Conservation (phyloP, 2,329 filamentous ascomycete species). For the Coniochaeta ligniaria region DNA sequence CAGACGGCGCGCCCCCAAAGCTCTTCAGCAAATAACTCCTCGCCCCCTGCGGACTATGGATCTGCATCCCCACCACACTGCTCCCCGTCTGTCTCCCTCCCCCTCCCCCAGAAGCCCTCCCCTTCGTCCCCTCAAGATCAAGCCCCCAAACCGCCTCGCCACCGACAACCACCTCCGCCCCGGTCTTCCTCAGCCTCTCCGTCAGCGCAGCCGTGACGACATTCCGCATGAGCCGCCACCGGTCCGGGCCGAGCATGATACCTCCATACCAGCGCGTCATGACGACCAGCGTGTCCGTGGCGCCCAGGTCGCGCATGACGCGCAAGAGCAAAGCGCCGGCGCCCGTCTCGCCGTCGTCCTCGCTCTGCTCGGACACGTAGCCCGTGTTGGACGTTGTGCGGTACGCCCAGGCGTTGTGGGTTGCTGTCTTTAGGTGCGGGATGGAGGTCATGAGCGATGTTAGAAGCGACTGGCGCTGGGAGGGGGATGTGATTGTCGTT, state of each 20-base stretch:
- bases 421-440: slow-evolving; percentile 43
- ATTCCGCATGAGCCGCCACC: slow-evolving; percentile 55
- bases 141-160: slow-evolving; percentile 56
- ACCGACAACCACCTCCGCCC: slow-evolving; percentile 29
- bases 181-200: slow-evolving; percentile 37
- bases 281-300: slow-evolving; percentile 47
- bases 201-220: slow-evolving; percentile 48
- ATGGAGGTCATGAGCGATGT: slow-evolving; percentile 40
- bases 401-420: slow-evolving; percentile 53
- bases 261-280: slow-evolving; percentile 58
- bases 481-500: slow-evolving; percentile 27
- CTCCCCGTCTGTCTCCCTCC: slow-evolving; percentile 17
- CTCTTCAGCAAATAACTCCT: slow-evolving; percentile 49
- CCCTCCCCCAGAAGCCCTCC: slow-evolving; percentile 19
- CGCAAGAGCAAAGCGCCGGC: slow-evolving; percentile 50
- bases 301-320: slow-evolving; percentile 41
- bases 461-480: slow-evolving; percentile 34
- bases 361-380: slow-evolving; percentile 37
- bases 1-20: slow-evolving; percentile 43
- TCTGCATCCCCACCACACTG: slow-evolving; percentile 51
- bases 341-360: slow-evolving; percentile 56
- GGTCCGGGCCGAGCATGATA: slow-evolving; percentile 52
- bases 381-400: slow-evolving; percentile 29
- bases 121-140: slow-evolving; percentile 43
- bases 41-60: slow-evolving; percentile 67